Conservation (phyloP, 768 basidiomycete species). For the Leucocoprinus birnbaumii region DNA sequence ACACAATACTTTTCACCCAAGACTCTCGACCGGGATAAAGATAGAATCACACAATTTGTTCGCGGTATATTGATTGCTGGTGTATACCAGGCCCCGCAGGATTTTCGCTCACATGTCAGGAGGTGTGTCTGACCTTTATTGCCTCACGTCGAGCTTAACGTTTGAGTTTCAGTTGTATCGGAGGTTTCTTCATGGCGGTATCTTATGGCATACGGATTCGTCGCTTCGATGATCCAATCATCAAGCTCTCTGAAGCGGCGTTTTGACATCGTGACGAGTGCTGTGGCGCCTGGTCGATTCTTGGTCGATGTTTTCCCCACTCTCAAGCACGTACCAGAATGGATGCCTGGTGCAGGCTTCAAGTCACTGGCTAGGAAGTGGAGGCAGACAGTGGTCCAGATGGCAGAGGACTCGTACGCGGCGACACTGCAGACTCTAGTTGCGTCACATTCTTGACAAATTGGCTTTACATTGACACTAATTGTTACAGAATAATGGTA, state of each 20-base stretch:
- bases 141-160: background rate
- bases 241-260: constrained; percentile 6
- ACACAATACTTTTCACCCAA: constrained; percentile 31
- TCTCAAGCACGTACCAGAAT: constrained; percentile 13
- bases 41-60: constrained; percentile 3
- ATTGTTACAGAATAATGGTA: background rate
- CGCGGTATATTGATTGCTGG: background rate
- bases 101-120: constrained; percentile 2
- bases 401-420: background rate
- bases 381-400: background rate
- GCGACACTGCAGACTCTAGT: constrained; percentile 1
- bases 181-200: constrained; percentile 1
- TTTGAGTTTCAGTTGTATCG: constrained; percentile 5
- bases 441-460: background rate
- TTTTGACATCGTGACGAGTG: background rate
- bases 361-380: constrained; percentile 2
- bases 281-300: constrained; percentile 9
- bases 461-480: background rate
- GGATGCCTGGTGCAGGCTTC: constrained; percentile 14
- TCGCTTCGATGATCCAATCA: constrained; percentile 6
- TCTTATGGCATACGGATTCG: constrained; percentile 8
- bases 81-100: background rate
- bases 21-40: constrained; percentile 3
- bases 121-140: background rate
- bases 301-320: constrained; percentile 12